phyloP scores from a whole-genome alignment of 441 rosid species.

The Pelargonium citronellum region DNA sequence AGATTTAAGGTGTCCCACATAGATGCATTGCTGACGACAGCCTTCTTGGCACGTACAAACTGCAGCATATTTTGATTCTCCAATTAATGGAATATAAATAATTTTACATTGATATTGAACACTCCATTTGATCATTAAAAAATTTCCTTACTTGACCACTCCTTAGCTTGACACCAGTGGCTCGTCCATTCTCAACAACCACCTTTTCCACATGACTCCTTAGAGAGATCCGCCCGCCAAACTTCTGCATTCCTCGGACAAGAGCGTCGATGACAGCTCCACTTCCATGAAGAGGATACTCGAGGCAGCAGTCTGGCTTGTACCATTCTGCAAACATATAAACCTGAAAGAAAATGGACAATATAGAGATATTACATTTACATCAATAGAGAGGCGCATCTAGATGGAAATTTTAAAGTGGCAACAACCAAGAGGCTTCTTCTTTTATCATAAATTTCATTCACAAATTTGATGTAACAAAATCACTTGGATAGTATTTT shows the following conservation, averaged over 20 bases:
- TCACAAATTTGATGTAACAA: background rate
- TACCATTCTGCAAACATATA: constrained; percentile 97
- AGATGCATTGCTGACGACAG: constrained; percentile 86
- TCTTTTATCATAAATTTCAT: background rate
- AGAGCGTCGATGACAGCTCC: constrained; percentile 81
- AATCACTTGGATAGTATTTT: background rate
- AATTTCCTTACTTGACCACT: constrained; percentile 66
- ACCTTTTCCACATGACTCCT: constrained; percentile 74
- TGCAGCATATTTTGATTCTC: constrained; percentile 28
- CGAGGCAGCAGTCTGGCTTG: constrained; percentile 77
- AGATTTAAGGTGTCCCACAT: constrained; percentile 86
- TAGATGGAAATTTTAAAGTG: background rate
- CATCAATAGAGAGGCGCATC: background rate
- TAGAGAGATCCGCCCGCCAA: constrained; percentile 65
- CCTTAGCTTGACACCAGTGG: constrained; percentile 72
- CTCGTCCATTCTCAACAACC: constrained; percentile 63
- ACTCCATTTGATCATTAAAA: background rate
- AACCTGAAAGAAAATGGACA: constrained; percentile 38
- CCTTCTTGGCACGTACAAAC: constrained; percentile 77
- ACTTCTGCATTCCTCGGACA: constrained; percentile 76
- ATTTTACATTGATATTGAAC: background rate
- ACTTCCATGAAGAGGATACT: constrained; percentile 79
- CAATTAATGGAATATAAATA: constrained; percentile 1
- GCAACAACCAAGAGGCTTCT: background rate
- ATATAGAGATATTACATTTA: background rate